Percentiles rank a stretch among this genome's conserved stretches.
These are phyloP conservation scores for Medicago truncatula DNA, from an alignment of 306 rosid species.

Conservation along the genomic window DNA sequence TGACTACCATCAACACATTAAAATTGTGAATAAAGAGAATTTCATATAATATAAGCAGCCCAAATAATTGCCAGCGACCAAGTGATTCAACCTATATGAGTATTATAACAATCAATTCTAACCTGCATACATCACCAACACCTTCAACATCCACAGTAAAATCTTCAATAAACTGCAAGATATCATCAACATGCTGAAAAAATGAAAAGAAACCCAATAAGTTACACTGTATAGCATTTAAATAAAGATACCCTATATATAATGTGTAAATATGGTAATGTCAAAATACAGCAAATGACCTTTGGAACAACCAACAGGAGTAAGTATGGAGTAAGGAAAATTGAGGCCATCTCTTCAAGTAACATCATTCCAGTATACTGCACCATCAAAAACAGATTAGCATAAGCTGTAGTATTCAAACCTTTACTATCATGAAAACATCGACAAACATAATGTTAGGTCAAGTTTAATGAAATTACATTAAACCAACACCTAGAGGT, in stretches of 20 bases:
- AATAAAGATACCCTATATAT: background rate
- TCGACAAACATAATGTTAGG: background rate
- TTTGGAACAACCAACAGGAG: constrained; percentile 82
- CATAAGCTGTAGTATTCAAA: constrained; percentile 36
- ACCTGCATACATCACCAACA: constrained; percentile 99
- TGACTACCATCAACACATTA: too few relatives aligned
- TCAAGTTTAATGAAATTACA: constrained; percentile 23
- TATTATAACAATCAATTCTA: constrained; percentile 28
- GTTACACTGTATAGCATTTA: constrained; percentile 6
- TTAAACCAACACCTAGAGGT: constrained; percentile 15
- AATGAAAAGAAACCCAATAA: constrained; percentile 35
- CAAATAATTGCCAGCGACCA: constrained; percentile 9
- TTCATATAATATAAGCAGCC: background rate
- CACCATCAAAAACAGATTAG: constrained; percentile 36
- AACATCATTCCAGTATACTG: constrained; percentile 97
- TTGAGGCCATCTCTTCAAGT: constrained; percentile 98
- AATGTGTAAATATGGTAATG: background rate
- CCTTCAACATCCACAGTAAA: constrained; percentile 86
- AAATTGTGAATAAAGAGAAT: background rate
- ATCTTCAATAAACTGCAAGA: constrained; percentile 79
- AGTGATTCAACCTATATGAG: constrained; percentile 1
- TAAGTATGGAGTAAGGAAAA: constrained; percentile 91
- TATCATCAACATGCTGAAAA: constrained; percentile 91
- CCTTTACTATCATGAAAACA: constrained; percentile 5
- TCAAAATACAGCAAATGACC: constrained; percentile 53